Percentiles rank a stretch among this genome's conserved stretches.
Conservation (phyloP, 768 basidiomycete genomes). For the Phlebiopsis gigantea region DNA sequence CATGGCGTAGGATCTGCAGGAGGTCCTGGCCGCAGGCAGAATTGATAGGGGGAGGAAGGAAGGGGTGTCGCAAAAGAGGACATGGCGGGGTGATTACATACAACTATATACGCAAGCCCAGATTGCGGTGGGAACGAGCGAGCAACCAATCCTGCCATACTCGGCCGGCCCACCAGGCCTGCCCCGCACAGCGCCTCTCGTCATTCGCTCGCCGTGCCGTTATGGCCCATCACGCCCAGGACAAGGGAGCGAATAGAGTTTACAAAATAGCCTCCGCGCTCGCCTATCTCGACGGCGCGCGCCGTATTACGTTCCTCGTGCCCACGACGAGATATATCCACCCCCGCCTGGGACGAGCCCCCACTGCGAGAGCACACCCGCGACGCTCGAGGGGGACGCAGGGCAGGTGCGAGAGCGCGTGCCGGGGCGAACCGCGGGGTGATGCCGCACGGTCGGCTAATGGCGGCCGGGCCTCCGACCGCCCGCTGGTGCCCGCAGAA, state of each 20-base stretch:
- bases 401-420: background rate
- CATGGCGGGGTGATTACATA: conserved; percentile 11
- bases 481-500: background rate
- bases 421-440: background rate
- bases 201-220: background rate
- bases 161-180: background rate
- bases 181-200: too few species aligned
- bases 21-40: background rate
- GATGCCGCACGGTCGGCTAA: background rate
- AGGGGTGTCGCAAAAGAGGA: conserved; percentile 16
- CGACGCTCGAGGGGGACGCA: background rate
- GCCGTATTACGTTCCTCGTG: conserved; percentile 3
- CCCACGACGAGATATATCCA: background rate
- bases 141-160: conserved; percentile 3
- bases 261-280: conserved; percentile 4
- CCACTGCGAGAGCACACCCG: background rate
- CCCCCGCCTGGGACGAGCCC: background rate
- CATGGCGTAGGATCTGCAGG: conserved; percentile 29
- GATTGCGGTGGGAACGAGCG: conserved; percentile 8
- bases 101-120: conserved; percentile 14
- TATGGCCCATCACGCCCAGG: background rate
- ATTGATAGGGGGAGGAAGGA: conserved; percentile 15
- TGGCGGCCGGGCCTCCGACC: background rate
- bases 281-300: conserved; percentile 10
- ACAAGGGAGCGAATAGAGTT: background rate